Evolutionary conservation across 352 stramenopile genomes (phyloP).

Genomic region (Pythium chondricola): DNA sequence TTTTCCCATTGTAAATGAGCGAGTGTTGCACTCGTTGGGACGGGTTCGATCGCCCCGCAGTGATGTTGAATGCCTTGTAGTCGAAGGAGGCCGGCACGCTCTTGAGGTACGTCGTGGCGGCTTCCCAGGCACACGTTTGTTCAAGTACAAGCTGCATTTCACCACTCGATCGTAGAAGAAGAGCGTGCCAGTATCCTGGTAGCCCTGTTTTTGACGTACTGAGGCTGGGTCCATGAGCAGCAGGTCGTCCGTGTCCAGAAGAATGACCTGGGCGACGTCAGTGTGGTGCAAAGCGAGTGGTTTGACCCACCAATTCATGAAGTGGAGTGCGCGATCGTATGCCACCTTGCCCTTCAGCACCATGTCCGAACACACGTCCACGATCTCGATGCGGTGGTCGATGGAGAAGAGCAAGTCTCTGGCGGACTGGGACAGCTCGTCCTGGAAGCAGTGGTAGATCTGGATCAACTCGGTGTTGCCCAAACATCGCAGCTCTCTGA

Average conservation of each 20-base stretch:
- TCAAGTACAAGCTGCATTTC: conserved; percentile 21
- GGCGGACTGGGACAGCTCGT: conserved; percentile 34
- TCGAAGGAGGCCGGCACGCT: conserved; percentile 35
- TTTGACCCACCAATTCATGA: conserved; percentile 60
- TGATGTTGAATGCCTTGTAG: conserved; percentile 32
- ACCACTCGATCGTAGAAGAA: conserved; percentile 61
- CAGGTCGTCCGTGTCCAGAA: conserved; percentile 52
- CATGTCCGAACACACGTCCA: conserved; percentile 49
- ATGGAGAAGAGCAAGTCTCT: conserved; percentile 29
- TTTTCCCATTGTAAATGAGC: conserved; percentile 27
- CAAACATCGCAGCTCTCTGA: conserved; percentile 42
- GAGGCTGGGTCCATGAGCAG: conserved; percentile 31
- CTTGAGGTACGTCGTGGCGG: conserved; percentile 22
- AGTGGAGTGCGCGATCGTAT: conserved; percentile 17
- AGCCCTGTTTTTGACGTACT: conserved; percentile 26
- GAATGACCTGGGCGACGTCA: conserved; percentile 32
- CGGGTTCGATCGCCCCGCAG: too few relatives aligned
- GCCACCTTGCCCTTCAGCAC: conserved; percentile 10
- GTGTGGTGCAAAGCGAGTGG: conserved; percentile 47
- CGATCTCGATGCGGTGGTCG: conserved; percentile 44
- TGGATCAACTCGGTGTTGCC: conserved; percentile 36
- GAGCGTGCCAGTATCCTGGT: conserved; percentile 33
- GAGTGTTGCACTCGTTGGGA: too few relatives aligned
- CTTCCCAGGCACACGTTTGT: conserved; percentile 2
- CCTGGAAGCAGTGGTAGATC: conserved; percentile 34